Base-by-base conservation (phyloP, 2,329 filamentous ascomycete species). In the Juglanconis juglandina region DNA sequence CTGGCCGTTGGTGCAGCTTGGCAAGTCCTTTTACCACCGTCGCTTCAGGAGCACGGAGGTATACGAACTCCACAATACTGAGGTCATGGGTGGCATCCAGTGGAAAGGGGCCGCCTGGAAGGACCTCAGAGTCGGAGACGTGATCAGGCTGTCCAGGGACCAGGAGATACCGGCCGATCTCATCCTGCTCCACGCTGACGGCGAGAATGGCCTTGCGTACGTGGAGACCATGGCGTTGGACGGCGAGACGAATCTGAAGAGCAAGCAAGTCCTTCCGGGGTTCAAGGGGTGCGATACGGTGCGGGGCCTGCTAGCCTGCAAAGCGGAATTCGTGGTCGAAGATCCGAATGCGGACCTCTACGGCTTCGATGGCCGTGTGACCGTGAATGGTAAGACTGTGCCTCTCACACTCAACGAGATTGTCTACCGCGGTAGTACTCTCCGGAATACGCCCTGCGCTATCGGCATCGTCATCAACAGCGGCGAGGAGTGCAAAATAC, bases 181-280 rank as follows among this genome's bases (percentile, higher is more conserved):
- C 54, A 81, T 92, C 2, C 77, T 98, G 39, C 77, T 97, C 24
- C 84, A 94, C 68, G 90, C 90, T 2, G 83, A 86, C 58, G 92
- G 90, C 11, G 86, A 90, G 60, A 91, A 94, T 63, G 88, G 86
- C 7, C 76, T 95, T 55, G 93, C 93, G 0, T 96, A 90, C 66
- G 84, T 93, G 56, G 90, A 94, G 67, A 94, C 90, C 1, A 92
- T 93, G 89, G 90, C 90, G 2, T 76, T 94, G 8, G 90, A 94
- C 66, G 90, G 90, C 51, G 90, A 94, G 74, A 94, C 90, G 1
- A 93, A 91, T 64, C 79, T 94, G 32, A 93, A 94, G 74, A 89
- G 82, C 71, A 92, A 90, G 73, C 87, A 90, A 69, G 79, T 85
- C 0, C 80, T 89, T 3, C 81, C 84, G 5, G 81, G 85, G 1